Base-by-base conservation (phyloP, 768 basidiomycete genomes). In the Boletus sp. region DNA sequence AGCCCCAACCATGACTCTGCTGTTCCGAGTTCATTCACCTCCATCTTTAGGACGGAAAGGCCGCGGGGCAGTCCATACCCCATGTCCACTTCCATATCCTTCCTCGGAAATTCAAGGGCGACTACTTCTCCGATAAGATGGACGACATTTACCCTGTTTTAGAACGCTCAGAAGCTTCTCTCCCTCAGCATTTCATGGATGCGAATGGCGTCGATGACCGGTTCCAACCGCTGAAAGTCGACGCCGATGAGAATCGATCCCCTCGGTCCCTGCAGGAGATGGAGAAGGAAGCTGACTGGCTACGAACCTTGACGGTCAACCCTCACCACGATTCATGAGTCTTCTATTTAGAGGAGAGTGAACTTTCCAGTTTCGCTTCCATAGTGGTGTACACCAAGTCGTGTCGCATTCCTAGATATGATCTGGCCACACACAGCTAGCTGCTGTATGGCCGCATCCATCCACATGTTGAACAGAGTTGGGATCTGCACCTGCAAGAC, bases 81-180 rank as follows among this genome's bases (percentile, higher is more conserved):
- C 97, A 98, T 67, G 92, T 98, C n/a, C 97, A 99, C 73, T 89
- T 97, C 63, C 97, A 99, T 69, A 73, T 98, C 30, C 74, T 99
- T 5, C 97, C 97, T 20, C 85, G 96, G 2, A 86, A 86, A 66
- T 75, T 80, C 33, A 77, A 76, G 47, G 87, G 86, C 11, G 90
- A 92, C 71, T 76, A 73, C 20, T 92, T 90, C 67, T 76, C 82
- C 18, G 75, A 69, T 12, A 75, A 74, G 52, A 88, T 85, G 64
- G 89, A 92, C 69, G 83, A 83, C n/a, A 71, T 93, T 41, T 92
- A 97, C 72, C 89, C 89, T 4, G 85, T 80, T 2, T 71, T 98
- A 14, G 94, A 96, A 69, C 72, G 71, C 2, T 77, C 82, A 6
- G 89, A 92, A 72, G 77, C 70, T 5, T 71, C 71, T 1, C 73